phyloP scores from a whole-genome alignment of 2,329 filamentous ascomycete species.

The Colletotrichum noveboracense region DNA sequence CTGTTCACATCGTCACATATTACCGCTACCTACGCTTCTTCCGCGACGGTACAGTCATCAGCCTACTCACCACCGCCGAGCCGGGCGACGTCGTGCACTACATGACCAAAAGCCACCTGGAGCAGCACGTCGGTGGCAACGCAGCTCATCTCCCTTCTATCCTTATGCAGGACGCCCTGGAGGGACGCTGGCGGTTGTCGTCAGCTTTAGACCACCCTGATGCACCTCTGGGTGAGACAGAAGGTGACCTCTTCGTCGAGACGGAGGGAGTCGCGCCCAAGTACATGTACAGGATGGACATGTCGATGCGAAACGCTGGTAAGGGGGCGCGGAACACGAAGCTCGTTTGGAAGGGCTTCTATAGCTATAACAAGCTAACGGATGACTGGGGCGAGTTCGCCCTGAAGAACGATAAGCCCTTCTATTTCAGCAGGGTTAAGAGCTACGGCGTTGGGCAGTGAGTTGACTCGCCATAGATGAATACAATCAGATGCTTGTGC shows the following conservation, averaged over 20 bases:
- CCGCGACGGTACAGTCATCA: conserved; percentile 84
- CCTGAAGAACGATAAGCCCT: conserved; percentile 67
- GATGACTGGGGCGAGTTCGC: conserved; percentile 89
- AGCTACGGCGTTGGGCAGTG: conserved; percentile 61
- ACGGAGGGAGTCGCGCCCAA: conserved; percentile 81
- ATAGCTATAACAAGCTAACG: conserved; percentile 87
- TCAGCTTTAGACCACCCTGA: conserved; percentile 37
- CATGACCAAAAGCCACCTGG: conserved; percentile 74
- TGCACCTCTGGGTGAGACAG: conserved; percentile 43
- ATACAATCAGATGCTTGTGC: not conserved
- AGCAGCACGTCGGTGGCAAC: conserved; percentile 40
- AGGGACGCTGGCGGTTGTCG: conserved; percentile 49
- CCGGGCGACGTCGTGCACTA: conserved; percentile 88
- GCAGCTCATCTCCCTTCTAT: conserved; percentile 42
- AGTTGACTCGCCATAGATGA: conserved; percentile 18
- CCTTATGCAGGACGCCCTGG: conserved; percentile 72
- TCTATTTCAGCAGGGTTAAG: conserved; percentile 70
- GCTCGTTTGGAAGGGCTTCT: conserved; percentile 86
- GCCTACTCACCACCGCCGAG: conserved; percentile 79
- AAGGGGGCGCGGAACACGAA: conserved; percentile 80
- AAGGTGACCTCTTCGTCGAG: conserved; percentile 80
- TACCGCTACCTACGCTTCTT: conserved; percentile 95
- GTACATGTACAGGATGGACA: conserved; percentile 85
- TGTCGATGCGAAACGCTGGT: conserved; percentile 71
- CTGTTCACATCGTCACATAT: conserved; percentile 96